phyloP scores from a whole-genome alignment of 1,284 basidiomycete species.

The Ceratobasidium sp. region DNA sequence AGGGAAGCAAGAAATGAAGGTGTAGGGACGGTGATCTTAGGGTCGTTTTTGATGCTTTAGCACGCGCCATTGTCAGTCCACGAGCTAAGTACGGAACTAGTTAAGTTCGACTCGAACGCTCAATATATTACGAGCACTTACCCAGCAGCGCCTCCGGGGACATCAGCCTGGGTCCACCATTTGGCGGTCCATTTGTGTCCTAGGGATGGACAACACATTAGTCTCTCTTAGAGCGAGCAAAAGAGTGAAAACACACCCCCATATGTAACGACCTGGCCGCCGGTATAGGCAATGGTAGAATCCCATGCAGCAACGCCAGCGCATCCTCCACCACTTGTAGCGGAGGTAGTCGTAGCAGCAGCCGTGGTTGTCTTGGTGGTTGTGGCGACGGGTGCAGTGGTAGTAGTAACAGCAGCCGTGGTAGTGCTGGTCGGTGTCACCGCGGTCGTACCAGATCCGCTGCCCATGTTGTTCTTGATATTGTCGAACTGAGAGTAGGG shows the following conservation, averaged over 20 bases:
- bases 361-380: conserved; percentile 3
- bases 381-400: conserved; percentile 2
- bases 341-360: conserved; percentile 46
- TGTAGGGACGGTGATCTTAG: neutral
- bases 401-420: conserved; percentile 13
- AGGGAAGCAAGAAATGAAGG: conserved; percentile 3
- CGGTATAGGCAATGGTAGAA: conserved; percentile 46
- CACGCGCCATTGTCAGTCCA: conserved; percentile 49
- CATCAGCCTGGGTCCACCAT: conserved; percentile 51
- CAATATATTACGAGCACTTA: neutral
- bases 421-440: conserved; percentile 16
- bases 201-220: neutral
- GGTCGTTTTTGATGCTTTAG: neutral
- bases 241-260: conserved; percentile 8
- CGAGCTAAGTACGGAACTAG: conserved; percentile 7
- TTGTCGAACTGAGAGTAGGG: conserved; percentile 62
- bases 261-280: conserved; percentile 48
- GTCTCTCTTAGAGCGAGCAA: neutral
- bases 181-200: conserved; percentile 46
- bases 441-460: conserved; percentile 22
- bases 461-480: conserved; percentile 54
- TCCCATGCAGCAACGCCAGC: conserved; percentile 44
- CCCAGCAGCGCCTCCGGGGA: conserved; percentile 42
- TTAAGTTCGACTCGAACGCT: neutral
- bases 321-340: conserved; percentile 34